Base-by-base conservation (phyloP, 306 rosid species). In the Rosa persica region DNA sequence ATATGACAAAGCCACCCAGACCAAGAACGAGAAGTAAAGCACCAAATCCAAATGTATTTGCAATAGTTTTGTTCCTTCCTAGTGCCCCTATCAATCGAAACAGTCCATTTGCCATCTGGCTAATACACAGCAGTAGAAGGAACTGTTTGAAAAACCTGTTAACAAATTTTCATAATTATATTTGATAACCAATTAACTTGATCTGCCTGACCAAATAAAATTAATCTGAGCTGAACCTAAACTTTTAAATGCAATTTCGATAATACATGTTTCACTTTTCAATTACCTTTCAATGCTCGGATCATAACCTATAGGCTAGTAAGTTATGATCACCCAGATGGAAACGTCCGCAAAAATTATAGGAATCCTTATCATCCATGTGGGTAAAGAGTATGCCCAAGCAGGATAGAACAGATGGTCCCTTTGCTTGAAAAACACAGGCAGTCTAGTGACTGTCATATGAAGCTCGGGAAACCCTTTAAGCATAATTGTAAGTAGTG, bases 341-440 rank as follows among this genome's bases (percentile, higher is more conserved):
- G 75, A 79, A 58, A 81, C 87, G 55, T 86, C 89, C 40, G 78
- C 40, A 57, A 83, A 72, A 67, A 83, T 76, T 43, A 81, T 36
- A 39, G 87, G 87, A 34, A 86, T 86, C 51, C 67, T 82, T 69
- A 86, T 81, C 64, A 86, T 79, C 73, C 83, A 83, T 57, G 83
- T 75, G 46, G 87, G 87, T 20, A 86, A 62, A 25, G 87, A 60
- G 38, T 81, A 86, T 27, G 85, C 85, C 89, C 89, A 86, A 20
- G 89, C 70, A 66, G 89, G 89, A 70, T 83, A 83, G 73, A 86
- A 86, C 47, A 81, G 83, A 74, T 81, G 78, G 79, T 86, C 87
- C 65, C 89, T 75, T 81, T 86, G 89, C 85, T 86, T 86, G 82
- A 66, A 86, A 75, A 83, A 86, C 62, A 86, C 87, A 49, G 87